Evolutionary conservation across 2,329 filamentous ascomycete genomes (phyloP), one percentile per base, ranked within the genome.

Genomic region (Phoma sp.): DNA sequence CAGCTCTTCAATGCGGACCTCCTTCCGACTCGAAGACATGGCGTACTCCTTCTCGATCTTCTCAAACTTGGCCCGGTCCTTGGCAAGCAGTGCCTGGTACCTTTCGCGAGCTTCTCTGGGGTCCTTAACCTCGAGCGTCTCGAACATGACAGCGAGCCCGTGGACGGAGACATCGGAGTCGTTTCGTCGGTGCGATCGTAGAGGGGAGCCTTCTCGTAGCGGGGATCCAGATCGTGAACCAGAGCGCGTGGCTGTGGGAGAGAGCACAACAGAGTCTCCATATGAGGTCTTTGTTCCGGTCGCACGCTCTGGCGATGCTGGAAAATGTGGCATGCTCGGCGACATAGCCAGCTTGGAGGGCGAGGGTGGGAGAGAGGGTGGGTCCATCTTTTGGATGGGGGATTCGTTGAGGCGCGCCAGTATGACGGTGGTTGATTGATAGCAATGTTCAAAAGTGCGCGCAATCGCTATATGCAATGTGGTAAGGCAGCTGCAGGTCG

Each of bases 61-160:
- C 40, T 52, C 64, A 45, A 71, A 67, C 35, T 64, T 69, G 51
- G 76, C 73, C 61, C 78, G 76, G 17, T 80, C 76, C 46, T 78
- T 74, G 33, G 76, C 71, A 32, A 81, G 57, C 44, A 78, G 74
- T 9, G 76, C 70, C 56, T 80, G 76, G 57, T 79, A 77, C 50
- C 75, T 75, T 48, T 75, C 74, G 49, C 75, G 74, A 57, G 74
- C 71, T 62, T 80, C 78, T 43, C 79, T 75, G 50, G 74, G 73
- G 65, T 82, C 80, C 67, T 78, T 77, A 53, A 82, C 77, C 53
- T 87, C 83, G 32, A 91, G 80, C 53, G 81, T 84, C 77, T 91
- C 90, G 75, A 91, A 91, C 74, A 90, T 88, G 68, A 85, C 86
- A 59, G 90, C 88, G 68, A 82, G 75, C 36, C 77, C 78, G 35